Evolutionary conservation across 257 asterid genomes (phyloP).

Genomic region (Solanum pinnatisectum): DNA sequence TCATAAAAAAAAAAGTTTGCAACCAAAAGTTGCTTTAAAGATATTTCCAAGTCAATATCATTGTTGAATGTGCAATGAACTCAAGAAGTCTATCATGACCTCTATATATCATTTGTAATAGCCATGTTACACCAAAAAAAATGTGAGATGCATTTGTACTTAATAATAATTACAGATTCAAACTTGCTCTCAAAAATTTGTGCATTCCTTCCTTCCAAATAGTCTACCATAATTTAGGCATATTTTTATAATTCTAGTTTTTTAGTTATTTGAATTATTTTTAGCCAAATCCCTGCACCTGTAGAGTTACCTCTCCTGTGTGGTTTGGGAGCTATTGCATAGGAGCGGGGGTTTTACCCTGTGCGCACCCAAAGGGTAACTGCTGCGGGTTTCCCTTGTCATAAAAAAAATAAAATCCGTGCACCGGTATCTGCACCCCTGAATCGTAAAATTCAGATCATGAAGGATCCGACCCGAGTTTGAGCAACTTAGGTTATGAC

Average conservation of each 20-base stretch:
- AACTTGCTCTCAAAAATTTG: neutral
- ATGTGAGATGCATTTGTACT: neutral
- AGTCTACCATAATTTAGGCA: neutral
- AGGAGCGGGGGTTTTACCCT: too few relatives aligned
- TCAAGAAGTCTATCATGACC: neutral
- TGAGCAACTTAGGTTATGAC: neutral
- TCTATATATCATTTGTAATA: neutral
- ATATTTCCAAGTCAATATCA: neutral
- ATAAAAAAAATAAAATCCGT: too few relatives aligned
- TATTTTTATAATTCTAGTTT: too few relatives aligned
- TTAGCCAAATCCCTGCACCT: neutral
- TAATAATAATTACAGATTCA: neutral
- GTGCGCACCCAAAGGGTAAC: too few relatives aligned
- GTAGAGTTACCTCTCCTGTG: too few relatives aligned
- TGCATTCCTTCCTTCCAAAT: neutral
- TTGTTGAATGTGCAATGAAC: neutral
- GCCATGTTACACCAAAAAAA: neutral
- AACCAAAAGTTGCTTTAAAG: neutral
- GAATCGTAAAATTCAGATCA: neutral
- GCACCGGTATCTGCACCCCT: too few relatives aligned
- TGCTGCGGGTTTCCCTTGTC: too few relatives aligned
- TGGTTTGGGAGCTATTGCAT: too few relatives aligned
- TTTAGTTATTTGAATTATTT: neutral
- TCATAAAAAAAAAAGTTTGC: neutral
- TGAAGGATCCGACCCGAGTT: too few relatives aligned